Conservation (phyloP, 2,329 filamentous ascomycete genomes). For the Nemania diffusa region DNA sequence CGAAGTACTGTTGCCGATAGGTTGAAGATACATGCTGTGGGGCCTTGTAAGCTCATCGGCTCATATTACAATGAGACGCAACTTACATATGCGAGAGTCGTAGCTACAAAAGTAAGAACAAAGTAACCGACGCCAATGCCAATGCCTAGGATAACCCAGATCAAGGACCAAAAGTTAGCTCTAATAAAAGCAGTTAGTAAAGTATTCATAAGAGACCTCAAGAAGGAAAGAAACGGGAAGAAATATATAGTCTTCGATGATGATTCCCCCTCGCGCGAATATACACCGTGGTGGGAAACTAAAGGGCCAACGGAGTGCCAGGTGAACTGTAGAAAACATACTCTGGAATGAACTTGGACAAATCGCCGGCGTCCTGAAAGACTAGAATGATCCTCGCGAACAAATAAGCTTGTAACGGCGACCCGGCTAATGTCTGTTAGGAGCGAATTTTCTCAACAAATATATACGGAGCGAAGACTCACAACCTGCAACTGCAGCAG, state of each 20-base stretch:
- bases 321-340: constrained; percentile 17
- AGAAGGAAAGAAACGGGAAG: not conserved
- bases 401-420: constrained; percentile 64
- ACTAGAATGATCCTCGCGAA: constrained; percentile 64
- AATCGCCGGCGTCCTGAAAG: constrained; percentile 54
- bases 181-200: constrained; percentile 22
- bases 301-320: not conserved
- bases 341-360: constrained; percentile 51
- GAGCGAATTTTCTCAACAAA: not conserved
- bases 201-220: not conserved
- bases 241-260: not conserved
- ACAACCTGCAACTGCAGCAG: constrained; percentile 54
- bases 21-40: constrained; percentile 59
- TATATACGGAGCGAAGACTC: constrained; percentile 29
- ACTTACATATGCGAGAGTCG: constrained; percentile 55
- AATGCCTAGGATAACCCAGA: constrained; percentile 70
- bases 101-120: constrained; percentile 57
- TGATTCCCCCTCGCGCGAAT: too few species aligned
- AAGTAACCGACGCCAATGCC: constrained; percentile 65
- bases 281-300: not conserved
- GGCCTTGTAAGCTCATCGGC: constrained; percentile 21
- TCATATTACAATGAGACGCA: not conserved
- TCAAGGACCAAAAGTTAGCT: constrained; percentile 71
- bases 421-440: constrained; percentile 50
- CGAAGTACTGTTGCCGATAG: constrained; percentile 70